Evolutionary conservation across 805 yeast species (phyloP).

Genomic region (Blastobotrys parvus): DNA sequence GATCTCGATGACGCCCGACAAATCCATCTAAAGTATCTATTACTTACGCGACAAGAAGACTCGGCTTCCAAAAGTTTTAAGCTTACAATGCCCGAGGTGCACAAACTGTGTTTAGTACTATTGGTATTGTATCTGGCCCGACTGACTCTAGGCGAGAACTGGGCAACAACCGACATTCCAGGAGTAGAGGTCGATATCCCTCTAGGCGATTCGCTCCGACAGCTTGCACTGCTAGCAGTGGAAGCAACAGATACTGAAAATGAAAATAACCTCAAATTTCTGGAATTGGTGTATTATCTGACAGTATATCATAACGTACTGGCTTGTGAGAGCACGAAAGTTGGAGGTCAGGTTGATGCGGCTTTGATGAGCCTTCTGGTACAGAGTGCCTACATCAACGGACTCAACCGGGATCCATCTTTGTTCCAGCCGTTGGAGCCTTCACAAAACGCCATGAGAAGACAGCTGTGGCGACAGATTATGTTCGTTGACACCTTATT

Average conservation of each 20-base stretch:
- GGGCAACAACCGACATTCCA: constrained; percentile 2
- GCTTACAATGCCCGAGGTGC: constrained; percentile 8
- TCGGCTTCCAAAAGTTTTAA: not conserved
- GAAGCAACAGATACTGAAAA: not conserved
- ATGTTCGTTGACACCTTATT: constrained; percentile 18
- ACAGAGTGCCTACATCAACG: constrained; percentile 20
- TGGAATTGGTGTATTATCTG: constrained; percentile 18
- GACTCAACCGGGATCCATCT: constrained; percentile 24
- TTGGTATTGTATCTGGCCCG: constrained; percentile 11
- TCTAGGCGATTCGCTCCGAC: not conserved
- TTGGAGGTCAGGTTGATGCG: not conserved
- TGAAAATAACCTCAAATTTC: constrained; percentile 13
- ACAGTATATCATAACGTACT: constrained; percentile 8
- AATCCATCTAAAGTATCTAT: not conserved
- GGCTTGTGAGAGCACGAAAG: not conserved
- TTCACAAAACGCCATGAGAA: constrained; percentile 12
- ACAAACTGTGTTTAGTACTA: constrained; percentile 12
- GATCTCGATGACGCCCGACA: not conserved
- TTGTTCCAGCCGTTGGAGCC: not conserved
- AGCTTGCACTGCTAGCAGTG: not conserved
- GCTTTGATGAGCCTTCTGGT: constrained; percentile 10
- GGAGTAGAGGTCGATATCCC: not conserved
- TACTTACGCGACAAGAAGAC: not conserved
- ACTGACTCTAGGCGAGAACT: constrained; percentile 3
- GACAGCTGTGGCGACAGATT: constrained; percentile 20